Conservation (phyloP, 805 yeast genomes). For the Pichia ethanolica region DNA sequence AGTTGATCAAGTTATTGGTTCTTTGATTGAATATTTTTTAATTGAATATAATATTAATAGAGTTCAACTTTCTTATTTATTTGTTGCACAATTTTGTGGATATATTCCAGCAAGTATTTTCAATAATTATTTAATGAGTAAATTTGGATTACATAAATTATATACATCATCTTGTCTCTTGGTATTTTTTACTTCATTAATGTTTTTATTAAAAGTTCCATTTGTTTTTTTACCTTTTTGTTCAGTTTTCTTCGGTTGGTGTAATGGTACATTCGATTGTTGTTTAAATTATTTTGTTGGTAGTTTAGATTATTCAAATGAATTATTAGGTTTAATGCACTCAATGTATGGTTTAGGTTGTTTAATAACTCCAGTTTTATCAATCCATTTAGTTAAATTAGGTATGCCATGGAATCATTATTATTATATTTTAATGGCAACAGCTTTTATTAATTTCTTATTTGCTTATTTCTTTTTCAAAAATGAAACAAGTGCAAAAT, state of each 20-base stretch:
- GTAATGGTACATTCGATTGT: conserved; percentile 52
- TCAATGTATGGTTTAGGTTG: conserved; percentile 50
- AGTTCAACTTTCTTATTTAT: conserved; percentile 40
- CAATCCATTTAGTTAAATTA: conserved; percentile 33
- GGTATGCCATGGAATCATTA: conserved; percentile 39
- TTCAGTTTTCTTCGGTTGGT: conserved; percentile 42
- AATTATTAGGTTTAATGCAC: conserved; percentile 44
- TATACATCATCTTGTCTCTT: conserved; percentile 22
- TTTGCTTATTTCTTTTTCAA: conserved; percentile 27
- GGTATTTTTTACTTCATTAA: conserved; percentile 11
- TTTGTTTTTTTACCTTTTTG: conserved; percentile 32
- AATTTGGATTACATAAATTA: conserved; percentile 43
- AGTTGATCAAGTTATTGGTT: conserved; percentile 55
- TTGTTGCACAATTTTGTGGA: conserved; percentile 47
- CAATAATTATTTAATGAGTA: conserved; percentile 35
- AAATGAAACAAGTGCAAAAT: conserved; percentile 40
- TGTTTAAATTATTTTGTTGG: conserved; percentile 49
- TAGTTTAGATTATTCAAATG: conserved; percentile 38
- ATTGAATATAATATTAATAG: conserved; percentile 42
- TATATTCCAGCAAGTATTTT: conserved; percentile 46
- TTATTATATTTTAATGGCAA: conserved; percentile 30
- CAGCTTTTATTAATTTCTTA: conserved; percentile 23
- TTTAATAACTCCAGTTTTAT: conserved; percentile 41
- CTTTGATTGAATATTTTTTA: conserved; percentile 47
- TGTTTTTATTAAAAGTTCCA: conserved; percentile 36